phyloP scores from a whole-genome alignment of 2,329 filamentous ascomycete species.

The Chalara sp. region DNA sequence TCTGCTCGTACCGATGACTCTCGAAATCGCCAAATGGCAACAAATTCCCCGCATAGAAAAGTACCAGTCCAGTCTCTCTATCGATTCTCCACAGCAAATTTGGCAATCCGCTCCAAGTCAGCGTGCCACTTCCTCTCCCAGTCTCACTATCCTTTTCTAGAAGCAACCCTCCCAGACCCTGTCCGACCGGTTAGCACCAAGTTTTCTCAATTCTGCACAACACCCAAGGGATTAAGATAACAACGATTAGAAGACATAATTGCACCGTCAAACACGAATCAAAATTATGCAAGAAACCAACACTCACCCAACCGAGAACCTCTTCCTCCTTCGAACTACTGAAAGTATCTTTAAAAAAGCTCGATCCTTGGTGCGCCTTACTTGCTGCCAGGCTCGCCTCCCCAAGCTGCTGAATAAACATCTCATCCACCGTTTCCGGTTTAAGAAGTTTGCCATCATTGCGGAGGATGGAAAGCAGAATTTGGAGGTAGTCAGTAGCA shows the following conservation, averaged over 20 bases:
- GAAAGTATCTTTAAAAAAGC: too few relatives aligned
- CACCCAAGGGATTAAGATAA: too few relatives aligned
- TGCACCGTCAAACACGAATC: too few relatives aligned
- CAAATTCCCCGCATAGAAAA: conserved; percentile 36
- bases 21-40: conserved; percentile 33
- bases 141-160: conserved; percentile 22
- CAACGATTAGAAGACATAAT: too few relatives aligned
- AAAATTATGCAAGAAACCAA: too few relatives aligned
- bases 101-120: conserved; percentile 38
- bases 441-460: neutral
- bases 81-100: conserved; percentile 40
- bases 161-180: neutral
- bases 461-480: neutral
- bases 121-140: conserved; percentile 30
- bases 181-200: too few relatives aligned
- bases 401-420: neutral
- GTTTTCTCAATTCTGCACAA: too few relatives aligned
- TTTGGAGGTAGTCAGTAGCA: neutral
- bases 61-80: conserved; percentile 31
- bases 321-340: too few relatives aligned
- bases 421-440: neutral
- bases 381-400: neutral
- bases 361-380: too few relatives aligned
- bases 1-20: conserved; percentile 29
- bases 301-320: too few relatives aligned